Base-by-base conservation (phyloP, 345 rosid species). In the Gossypium mustelinum region DNA sequence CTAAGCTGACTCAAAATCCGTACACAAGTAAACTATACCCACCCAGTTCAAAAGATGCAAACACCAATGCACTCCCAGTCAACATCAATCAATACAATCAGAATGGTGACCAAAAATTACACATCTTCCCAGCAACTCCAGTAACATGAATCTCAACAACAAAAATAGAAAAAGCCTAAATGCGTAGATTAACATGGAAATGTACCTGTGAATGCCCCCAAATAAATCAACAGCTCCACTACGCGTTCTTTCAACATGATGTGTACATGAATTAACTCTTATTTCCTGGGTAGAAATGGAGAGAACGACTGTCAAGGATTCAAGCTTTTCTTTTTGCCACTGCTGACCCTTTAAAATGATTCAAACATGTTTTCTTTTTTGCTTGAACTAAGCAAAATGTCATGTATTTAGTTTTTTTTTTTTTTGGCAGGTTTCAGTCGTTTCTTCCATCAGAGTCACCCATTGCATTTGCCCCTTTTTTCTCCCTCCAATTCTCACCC, bases 401-500 rank as follows among this genome's bases (percentile, higher is more conserved):
- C 70, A 43, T 11, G 60, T 18, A 73, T 51, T 16, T 24, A 52
- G 50, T 44, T 74, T 57, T 17, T 34, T 29, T 34, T 29, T 34
- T 54, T 54, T 54, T 54, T 54, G 4, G 70, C 29, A 57, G 29
- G 60, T 55, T 55, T 82, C 76, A 92, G 76, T 90, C 97, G 16
- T 90, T 88, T 62, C 92, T 83, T 73, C 88, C 84, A 78, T 94
- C 97, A 27, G 88, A 90, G 81, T 97, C 92, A 25, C 91, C 92
- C 74, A 85, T 80, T 47, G 89, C 85, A 39, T 85, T 84, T 24
- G 90, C 93, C 45, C 93, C 82, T 78, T 93, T 95, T 78, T 84
- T 91, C 81, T 91, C 98, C 75, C 99, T 87, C 98, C 88, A 93
- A 78, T 93, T 93, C 85, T 95, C 98, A 27, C 99, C 99, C 99